Conservation (phyloP, 148 eudicot genomes). For the Oxyria digyna region DNA sequence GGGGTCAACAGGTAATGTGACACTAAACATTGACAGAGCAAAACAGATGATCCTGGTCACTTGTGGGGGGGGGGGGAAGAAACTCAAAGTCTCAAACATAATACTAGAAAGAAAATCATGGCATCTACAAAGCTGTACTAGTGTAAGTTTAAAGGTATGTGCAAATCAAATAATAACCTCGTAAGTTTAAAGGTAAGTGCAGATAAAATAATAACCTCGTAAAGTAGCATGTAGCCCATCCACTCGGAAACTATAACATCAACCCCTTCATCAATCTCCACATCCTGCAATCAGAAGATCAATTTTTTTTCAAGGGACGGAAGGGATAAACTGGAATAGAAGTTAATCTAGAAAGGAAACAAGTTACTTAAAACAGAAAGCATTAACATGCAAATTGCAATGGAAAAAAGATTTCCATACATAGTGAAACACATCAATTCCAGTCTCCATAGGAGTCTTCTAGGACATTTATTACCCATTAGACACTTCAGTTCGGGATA, state of each 20-base stretch:
- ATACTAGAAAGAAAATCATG: not conserved
- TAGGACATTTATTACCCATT: not conserved
- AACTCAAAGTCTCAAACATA: not conserved
- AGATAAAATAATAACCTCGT: slow-evolving; percentile 51
- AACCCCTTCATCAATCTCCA: slow-evolving; percentile 81
- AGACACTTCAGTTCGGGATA: not conserved
- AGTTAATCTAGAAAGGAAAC: not conserved
- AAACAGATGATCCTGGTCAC: not conserved
- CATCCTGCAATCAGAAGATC: slow-evolving; percentile 50
- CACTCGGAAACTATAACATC: slow-evolving; percentile 96
- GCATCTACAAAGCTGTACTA: not conserved
- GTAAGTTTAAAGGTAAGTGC: slow-evolving; percentile 32
- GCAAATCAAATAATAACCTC: slow-evolving; percentile 74
- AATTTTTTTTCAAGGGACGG: not conserved
- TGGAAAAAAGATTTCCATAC: not conserved
- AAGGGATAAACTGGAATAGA: not conserved
- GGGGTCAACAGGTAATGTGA: not conserved
- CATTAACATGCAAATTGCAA: not conserved
- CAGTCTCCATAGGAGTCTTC: not conserved
- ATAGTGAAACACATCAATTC: not conserved
- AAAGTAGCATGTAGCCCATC: slow-evolving; percentile 99
- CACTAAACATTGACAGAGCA: not conserved
- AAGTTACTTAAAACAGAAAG: not conserved
- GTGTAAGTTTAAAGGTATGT: not conserved
- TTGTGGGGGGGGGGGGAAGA: no score